These are phyloP conservation scores for Wallacemonas sp. DNA, from an alignment of 208 protist species.

Conservation along the genomic window DNA sequence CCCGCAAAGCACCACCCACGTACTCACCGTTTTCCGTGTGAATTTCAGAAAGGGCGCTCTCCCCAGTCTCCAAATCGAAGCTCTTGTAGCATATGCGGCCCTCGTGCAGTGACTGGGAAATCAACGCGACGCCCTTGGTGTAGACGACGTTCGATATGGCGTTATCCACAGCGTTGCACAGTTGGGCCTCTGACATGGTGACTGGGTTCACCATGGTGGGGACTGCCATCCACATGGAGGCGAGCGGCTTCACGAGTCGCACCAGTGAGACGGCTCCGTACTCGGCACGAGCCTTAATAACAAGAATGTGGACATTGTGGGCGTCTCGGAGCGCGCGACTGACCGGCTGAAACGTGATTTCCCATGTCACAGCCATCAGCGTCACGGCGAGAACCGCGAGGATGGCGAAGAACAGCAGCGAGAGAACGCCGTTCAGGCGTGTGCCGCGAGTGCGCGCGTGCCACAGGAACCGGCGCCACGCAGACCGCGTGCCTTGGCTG, in stretches of 20 bases:
- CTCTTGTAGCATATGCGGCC: neutral
- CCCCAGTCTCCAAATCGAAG: neutral
- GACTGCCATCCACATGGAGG: neutral
- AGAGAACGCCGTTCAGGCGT: neutral
- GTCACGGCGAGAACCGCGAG: neutral
- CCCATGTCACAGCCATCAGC: neutral
- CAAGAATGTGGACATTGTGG: neutral
- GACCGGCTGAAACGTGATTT: neutral
- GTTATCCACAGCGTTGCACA: constrained; percentile 3
- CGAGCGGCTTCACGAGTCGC: neutral
- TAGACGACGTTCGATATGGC: neutral
- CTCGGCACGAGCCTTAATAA: neutral
- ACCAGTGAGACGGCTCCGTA: neutral
- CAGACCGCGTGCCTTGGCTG: no score
- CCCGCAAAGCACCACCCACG: neutral
- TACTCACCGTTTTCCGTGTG: neutral
- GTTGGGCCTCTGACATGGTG: neutral
- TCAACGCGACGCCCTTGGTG: neutral
- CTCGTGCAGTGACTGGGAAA: neutral
- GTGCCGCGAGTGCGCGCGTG: no score
- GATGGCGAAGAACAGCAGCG: neutral
- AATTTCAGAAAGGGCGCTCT: neutral
- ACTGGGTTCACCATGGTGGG: neutral
- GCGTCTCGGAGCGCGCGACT: neutral
- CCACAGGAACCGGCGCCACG: no score